Evolutionary conservation across 768 basidiomycete genomes (phyloP), one percentile per base, ranked within the genome.

Genomic region (Candolleomyces eurysporus): DNA sequence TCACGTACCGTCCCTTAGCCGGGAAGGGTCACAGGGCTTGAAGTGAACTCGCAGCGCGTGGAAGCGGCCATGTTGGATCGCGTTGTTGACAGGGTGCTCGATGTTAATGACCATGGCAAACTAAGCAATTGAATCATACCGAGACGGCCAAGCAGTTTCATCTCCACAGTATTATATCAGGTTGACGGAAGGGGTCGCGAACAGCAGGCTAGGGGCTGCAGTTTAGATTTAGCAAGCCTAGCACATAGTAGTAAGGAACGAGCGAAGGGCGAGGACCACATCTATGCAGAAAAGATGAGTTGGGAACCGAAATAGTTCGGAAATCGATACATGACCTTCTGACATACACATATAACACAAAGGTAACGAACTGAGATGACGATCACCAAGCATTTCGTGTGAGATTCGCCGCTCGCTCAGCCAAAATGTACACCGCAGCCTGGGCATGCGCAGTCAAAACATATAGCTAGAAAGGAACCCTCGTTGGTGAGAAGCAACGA

Each of bases 261-360:
- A 69, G 36, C 3, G 70, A 69, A 4, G 57, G 21, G 40, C 65
- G 66, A 58, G 71, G 69, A 17, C 69, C 70, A 53, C 71, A 55
- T 14, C 57, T 62, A 26, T 26, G 26, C 26, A 26, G 11, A 66
- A 65, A 5, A 19, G 48, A 10, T 71, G 26, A 10, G 57, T 66
- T 7, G 71, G n/a, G n/a, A n/a, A n/a, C n/a, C 26, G 26, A 26
- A 4, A 26, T 26, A 26, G 4, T 26, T 26, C 26, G 26, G 26
- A 26, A 26, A 26, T 26, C 26, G 26, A 26, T 4, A 26, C 26
- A 26, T 26, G 26, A 26, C 26, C 26, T 26, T 26, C 26, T 48
- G n/a, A 48, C 46, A 7, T n/a, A 48, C 4, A 10, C 49, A n/a
- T 7, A 21, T 26, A 21, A 30, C 49, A 16, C 32, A n/a, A n/a